Evolutionary conservation across 1,139 yeast genomes (phyloP).

Genomic region (Pichia sp.): DNA sequence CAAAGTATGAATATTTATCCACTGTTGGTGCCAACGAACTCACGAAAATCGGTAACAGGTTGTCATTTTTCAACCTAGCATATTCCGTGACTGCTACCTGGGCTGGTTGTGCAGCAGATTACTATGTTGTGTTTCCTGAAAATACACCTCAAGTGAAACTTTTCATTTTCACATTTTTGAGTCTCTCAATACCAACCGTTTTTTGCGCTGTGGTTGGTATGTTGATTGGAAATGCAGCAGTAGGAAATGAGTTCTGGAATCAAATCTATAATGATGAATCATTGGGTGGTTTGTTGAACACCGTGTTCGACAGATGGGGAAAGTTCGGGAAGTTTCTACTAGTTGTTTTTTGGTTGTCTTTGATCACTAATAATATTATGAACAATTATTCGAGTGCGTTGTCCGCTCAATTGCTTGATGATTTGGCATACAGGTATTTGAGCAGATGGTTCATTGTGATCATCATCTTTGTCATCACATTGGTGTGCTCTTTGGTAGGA

Average conservation of each 20-base stretch:
- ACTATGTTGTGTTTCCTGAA: slow-evolving; percentile 78
- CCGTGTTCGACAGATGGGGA: slow-evolving; percentile 68
- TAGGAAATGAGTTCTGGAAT: slow-evolving; percentile 47
- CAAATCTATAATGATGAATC: slow-evolving; percentile 52
- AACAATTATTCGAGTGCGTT: slow-evolving; percentile 84
- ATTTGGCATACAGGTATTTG: slow-evolving; percentile 43
- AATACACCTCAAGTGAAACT: slow-evolving; percentile 49
- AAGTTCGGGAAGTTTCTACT: slow-evolving; percentile 74
- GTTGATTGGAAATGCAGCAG: slow-evolving; percentile 64
- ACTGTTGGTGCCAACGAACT: slow-evolving; percentile 29
- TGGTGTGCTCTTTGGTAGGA: slow-evolving; percentile 71
- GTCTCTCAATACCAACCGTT: slow-evolving; percentile 63
- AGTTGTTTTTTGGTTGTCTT: slow-evolving; percentile 59
- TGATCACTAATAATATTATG: slow-evolving; percentile 72
- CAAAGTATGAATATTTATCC: slow-evolving; percentile 27
- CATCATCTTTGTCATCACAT: slow-evolving; percentile 52
- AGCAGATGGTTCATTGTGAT: slow-evolving; percentile 82
- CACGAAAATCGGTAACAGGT: slow-evolving; percentile 54
- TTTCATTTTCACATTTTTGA: slow-evolving; percentile 57
- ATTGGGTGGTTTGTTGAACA: slow-evolving; percentile 69
- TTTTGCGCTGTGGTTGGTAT: slow-evolving; percentile 73
- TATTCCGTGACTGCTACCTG: slow-evolving; percentile 84
- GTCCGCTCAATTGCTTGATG: slow-evolving; percentile 64
- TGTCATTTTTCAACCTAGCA: slow-evolving; percentile 64
- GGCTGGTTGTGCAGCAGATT: slow-evolving; percentile 86